Evolutionary conservation across 2,329 filamentous ascomycete genomes (phyloP), one percentile per base, ranked within the genome.

Genomic region (Aotearoamyces nothofagi): DNA sequence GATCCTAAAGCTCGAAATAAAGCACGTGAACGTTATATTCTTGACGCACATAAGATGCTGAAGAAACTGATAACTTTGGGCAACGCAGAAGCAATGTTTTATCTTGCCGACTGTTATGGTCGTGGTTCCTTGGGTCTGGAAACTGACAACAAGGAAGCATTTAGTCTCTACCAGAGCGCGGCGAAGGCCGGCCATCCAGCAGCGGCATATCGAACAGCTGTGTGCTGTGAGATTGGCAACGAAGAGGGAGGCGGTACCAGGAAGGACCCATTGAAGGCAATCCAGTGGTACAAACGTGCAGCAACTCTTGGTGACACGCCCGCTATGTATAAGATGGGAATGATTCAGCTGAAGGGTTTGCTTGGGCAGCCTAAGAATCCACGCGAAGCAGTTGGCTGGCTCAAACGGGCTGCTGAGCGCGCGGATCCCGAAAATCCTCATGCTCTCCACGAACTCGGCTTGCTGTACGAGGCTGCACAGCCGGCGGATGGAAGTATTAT

Each of bases 311-410:
- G 90, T 3, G 87, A 98, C 46, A 78, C 79, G 2, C 80, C 87
- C 1, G 90, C 86, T 16, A 92, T 96, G 83, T 98, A 94, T 60
- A 98, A 98, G 55, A 74, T 96, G 55, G 90, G 90, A 33, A 92
- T 94, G 77, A 92, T 98, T 40, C 60, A 82, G 36, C 68, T 96
- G 31, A 96, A 96, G 53, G 90, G 87, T 8, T 63, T 96, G 15
- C 66, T 98, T n/a, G 86, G 86, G 4, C 86, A 96, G 49, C 68
- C 65, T 14, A 72, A 64, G 46, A 92, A 92, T 46, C 69, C 82
- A 3, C 69, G 78, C 24, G 90, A 96, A 55, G 86, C 84, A 11
- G 69, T 94, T 14, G 75, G 72, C 13, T 96, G 90, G 86, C 65
- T 98, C 30, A 93, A 93, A 58, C 73, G 86, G 24, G 90, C 90